Base-by-base conservation (phyloP, 768 basidiomycete species). In the Mycena chlorophos region DNA sequence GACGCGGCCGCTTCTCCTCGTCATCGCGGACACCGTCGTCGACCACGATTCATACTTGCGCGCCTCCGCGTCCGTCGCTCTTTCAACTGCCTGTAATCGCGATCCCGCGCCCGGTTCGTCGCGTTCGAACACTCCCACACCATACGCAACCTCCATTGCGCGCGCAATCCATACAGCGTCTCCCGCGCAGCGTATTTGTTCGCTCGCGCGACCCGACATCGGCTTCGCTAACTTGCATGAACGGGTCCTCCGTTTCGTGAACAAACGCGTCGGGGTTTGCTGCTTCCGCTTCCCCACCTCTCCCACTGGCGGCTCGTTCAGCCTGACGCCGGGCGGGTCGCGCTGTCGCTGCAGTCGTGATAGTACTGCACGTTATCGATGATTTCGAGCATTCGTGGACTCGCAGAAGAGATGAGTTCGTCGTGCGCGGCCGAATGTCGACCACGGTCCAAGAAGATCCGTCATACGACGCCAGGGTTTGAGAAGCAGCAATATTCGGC, bases 381-480 rank as follows among this genome's bases (percentile, higher is more conserved):
- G 0, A 73, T 55, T 5, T 55, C n/a, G 5, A 40, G 4, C 0
- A 49, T 42, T 16, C 49, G 16, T 4, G 12, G 16, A 0, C 19
- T 29, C 5, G 59, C 57, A 2, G 12, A 13, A 0, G 0, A 27
- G 20, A 56, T 19, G 40, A 65, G 73, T 0, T 2, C 2, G 0
- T 31, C 19, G 23, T 70, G 74, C 0, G 65, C 65, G 0, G 37
- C 60, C n/a, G 68, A 71, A 76, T 0, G 63, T 56, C 37, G 63
- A 26, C 4, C 38, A 6, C 0, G 10, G 5, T 0, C 3, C 1
- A 45, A 68, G 71, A 1, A 77, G 62, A 51, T 75, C 72, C 1
- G 16, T 16, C 0, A 74, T 1, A 16, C 55, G 26, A 0, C 68
- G 52, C 78, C 76, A 80, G 1, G 77, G 77, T 45, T 71, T 71